A percentile compares a stretch with the other conserved stretches of the same genome.
Evolutionary conservation across 768 basidiomycete species (phyloP).

Genomic region (Mycena maculata): DNA sequence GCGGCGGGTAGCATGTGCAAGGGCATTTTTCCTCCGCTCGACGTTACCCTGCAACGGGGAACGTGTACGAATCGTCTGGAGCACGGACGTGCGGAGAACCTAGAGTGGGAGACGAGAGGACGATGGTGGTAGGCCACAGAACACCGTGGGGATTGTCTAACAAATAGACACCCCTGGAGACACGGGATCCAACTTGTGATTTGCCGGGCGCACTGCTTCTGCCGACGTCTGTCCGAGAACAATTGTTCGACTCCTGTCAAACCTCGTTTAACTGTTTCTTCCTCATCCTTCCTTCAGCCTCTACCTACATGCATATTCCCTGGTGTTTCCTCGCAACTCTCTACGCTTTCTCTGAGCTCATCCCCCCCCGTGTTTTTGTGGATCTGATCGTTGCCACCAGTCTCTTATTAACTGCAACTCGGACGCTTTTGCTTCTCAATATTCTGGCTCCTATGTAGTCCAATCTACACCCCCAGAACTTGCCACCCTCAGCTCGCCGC

Average conservation of each 20-base stretch:
- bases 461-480: too few species aligned
- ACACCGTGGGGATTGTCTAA: constrained; percentile 12
- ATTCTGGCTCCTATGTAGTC: too few species aligned
- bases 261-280: not conserved
- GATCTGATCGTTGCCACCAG: not conserved
- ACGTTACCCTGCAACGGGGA: not conserved
- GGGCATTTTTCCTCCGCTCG: constrained; percentile 23
- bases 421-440: too few species aligned
- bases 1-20: constrained; percentile 27
- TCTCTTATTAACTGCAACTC: too few species aligned
- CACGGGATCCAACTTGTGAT: not conserved
- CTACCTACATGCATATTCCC: too few species aligned
- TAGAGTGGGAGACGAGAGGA: not conserved
- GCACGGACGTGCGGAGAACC: not conserved
- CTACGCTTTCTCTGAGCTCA: too few species aligned
- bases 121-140: constrained; percentile 10
- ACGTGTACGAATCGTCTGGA: not conserved
- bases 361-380: too few species aligned
- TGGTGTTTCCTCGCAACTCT: too few species aligned
- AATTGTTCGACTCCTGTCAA: not conserved
- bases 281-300: not conserved
- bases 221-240: constrained; percentile 17
- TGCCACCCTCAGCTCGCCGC: too few species aligned
- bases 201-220: constrained; percentile 5
- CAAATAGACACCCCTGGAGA: constrained; percentile 11